Evolutionary conservation across 768 basidiomycete genomes (phyloP), one percentile per base, ranked within the genome.

Genomic region (Naganishia friedmannii): DNA sequence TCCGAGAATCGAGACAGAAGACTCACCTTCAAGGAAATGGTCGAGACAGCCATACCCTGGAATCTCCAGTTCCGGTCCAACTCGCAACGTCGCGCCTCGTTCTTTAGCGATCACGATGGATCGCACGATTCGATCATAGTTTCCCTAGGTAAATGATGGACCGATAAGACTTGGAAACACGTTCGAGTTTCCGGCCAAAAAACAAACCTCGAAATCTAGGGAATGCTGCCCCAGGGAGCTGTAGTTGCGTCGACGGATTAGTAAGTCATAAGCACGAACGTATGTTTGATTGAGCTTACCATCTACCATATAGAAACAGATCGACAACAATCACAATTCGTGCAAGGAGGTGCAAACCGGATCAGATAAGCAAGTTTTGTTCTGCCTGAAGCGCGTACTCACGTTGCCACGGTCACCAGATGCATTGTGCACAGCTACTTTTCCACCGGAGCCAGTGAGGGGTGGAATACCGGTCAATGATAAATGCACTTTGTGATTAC

Each of bases 31-130:
- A 0, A 98, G 84, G 79, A 98, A 99, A 76, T 98, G 95, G 78
- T 99, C 96, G 65, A 93, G 85, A 81, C 96, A 99, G 3, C 96
- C 96, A 83, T 98, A 99, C 4, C 95, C 96, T 90, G 95, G 89
- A 72, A 99, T 93, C 82, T 99, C 96, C 7, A 98, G 85, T 78
- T 98, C 96, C 10, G 96, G 96, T 13, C 96, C 96, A 28, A 99
- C 95, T 78, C 96, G 85, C 37, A 99, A 83, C 2, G 89, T 90
- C 13, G 94, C 94, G 3, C 94, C 94, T 67, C 88, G 85, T 66
- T 86, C 85, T 80, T 95, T 98, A 3, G 96, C 95, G 57, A 94
- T 87, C 3, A 84, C 82, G 72, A 99, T 97, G 72, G 92, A 95
- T 55, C 86, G 85, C 48, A 97, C 80, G 69, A 98, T 98, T 26